A percentile compares a stretch with the other conserved stretches of the same genome.
phyloP scores from a whole-genome alignment of 2,329 filamentous ascomycete genomes.

The Aspergillus sp. region DNA sequence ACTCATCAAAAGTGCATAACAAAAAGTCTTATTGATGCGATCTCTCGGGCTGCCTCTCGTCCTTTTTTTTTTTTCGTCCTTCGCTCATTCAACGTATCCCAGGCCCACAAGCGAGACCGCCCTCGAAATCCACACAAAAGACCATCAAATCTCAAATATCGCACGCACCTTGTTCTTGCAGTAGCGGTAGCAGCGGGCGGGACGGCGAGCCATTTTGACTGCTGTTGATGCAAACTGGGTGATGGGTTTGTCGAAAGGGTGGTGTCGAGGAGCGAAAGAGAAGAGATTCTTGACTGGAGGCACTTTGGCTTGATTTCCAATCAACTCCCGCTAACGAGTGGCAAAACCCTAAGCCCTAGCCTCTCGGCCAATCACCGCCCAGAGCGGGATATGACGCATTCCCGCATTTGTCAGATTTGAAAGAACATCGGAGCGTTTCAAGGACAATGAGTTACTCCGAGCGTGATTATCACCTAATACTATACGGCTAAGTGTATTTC shows the following conservation, averaged over 20 bases:
- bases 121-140: conserved; percentile 15
- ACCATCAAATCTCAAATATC: conserved; percentile 28
- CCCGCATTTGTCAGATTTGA: conserved; percentile 21
- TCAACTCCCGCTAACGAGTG: conserved; percentile 41
- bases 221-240: conserved; percentile 51
- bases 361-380: conserved; percentile 26
- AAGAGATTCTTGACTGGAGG: conserved; percentile 26
- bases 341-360: conserved; percentile 46
- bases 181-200: conserved; percentile 99
- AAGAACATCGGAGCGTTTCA: conserved; percentile 10
- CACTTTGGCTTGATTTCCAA: conserved; percentile 44
- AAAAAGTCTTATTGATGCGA: not conserved
- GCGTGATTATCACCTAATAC: not conserved
- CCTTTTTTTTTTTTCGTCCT: not conserved
- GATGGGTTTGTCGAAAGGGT: conserved; percentile 33
- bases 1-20: not conserved
- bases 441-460: not conserved
- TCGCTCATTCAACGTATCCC: conserved; percentile 9
- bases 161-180: conserved; percentile 99
- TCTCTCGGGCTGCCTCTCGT: not conserved
- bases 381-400: conserved; percentile 12
- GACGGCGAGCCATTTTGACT: conserved; percentile 98
- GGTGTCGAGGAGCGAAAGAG: conserved; percentile 35
- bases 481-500: not conserved
- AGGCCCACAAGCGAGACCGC: conserved; percentile 31